Base-by-base conservation (phyloP, 176 grass and related monocot species). In the Oryza brachyantha region DNA sequence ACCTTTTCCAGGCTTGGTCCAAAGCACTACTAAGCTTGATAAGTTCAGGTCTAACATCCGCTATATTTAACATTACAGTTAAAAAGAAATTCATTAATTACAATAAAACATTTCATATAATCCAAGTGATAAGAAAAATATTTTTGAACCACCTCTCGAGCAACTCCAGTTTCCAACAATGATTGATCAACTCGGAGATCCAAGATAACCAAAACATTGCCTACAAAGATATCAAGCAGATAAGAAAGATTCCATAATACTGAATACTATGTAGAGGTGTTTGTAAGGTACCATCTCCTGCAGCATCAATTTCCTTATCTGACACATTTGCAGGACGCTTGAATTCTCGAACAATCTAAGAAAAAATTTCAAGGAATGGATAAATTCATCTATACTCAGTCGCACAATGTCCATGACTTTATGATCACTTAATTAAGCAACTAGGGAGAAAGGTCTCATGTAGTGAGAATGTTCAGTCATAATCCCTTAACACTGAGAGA, bases 141-240 rank as follows among this genome's bases (percentile, higher is more conserved):
- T 46, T 16, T 46, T 17, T 37, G 37, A 46, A 69, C 50, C 91
- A 99, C 96, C 88, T 99, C 96, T 78, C 92, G 92, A 79, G 90
- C 92, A 61, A 99, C 86, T 81, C 96, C 92, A 66, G 92, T 90
- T 89, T 99, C 92, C n/a, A 99, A 89, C 72, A 99, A 87, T 38
- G 88, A 99, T 74, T 93, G 92, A 79, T 99, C 96, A 39, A 81
- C 86, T 74, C 72, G 77, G 32, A 99, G 83, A 93, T 99, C 90
- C 68, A 99, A 86, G 78, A 99, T 82, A 26, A 99, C 92, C 66
- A 99, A 84, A 70, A 99, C 96, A 66, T 99, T 92, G 48, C 96
- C 96, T 99, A 69, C 31, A 59, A 86, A 43, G 74, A 61, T 75
- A 77, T 39, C 63, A 81, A 90, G 16, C 12, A 3, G 14, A 14